Conservation (phyloP, 805 yeast species). For the Hanseniaspora guilliermondii region DNA sequence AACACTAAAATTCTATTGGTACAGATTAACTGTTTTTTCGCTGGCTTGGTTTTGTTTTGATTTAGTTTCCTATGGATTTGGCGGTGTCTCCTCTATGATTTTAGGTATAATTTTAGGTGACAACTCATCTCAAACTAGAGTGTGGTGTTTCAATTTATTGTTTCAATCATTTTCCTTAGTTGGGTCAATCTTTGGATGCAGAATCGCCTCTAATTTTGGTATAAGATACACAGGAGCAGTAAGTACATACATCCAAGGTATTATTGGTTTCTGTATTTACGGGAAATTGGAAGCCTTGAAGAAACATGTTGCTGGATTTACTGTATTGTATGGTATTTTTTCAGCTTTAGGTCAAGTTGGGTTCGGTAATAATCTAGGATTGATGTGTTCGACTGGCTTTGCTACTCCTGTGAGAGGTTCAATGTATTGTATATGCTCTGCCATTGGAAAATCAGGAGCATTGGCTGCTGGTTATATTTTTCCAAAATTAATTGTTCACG, state of each 20-base stretch:
- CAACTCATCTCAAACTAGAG: conserved; percentile 45
- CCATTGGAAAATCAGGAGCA: conserved; percentile 84
- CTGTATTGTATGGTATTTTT: conserved; percentile 80
- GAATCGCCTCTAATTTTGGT: conserved; percentile 56
- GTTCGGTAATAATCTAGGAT: conserved; percentile 80
- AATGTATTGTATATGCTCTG: conserved; percentile 84
- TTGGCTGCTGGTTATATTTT: conserved; percentile 82
- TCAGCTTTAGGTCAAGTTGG: conserved; percentile 78
- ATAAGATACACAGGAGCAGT: conserved; percentile 5
- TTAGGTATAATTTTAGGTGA: conserved; percentile 45
- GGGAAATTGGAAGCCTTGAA: conserved; percentile 46
- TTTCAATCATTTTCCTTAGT: conserved; percentile 81
- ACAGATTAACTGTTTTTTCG: conserved; percentile 56
- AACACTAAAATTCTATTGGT: conserved; percentile 71
- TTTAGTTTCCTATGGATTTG: conserved; percentile 76
- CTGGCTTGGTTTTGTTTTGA: conserved; percentile 87
- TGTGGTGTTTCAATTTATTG: conserved; percentile 88
- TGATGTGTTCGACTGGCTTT: conserved; percentile 72
- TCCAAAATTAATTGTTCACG: conserved; percentile 61
- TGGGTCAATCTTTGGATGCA: conserved; percentile 81
- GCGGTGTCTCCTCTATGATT: conserved; percentile 68
- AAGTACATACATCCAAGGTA: conserved; percentile 41
- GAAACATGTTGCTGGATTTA: conserved; percentile 60
- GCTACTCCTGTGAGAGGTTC: conserved; percentile 85
- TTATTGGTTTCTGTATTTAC: conserved; percentile 75